Percentiles rank a stretch among this genome's conserved stretches.
phyloP scores from a whole-genome alignment of 345 rosid species.

The Combretum micranthum region DNA sequence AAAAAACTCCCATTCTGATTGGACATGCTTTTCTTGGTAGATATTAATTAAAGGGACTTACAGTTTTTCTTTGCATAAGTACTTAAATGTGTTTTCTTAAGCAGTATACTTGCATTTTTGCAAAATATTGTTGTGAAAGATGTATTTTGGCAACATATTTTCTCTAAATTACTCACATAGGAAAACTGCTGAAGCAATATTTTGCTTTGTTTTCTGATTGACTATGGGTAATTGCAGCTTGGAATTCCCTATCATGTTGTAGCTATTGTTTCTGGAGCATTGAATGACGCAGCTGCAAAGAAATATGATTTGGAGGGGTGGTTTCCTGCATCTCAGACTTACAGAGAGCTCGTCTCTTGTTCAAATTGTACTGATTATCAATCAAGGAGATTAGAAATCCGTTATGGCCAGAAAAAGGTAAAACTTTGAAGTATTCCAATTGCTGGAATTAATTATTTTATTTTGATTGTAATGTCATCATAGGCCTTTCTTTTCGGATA shows the following conservation, averaged over 20 bases:
- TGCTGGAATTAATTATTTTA: neutral
- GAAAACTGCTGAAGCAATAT: neutral
- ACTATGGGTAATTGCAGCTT: slow-evolving; percentile 43
- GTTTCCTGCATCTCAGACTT: slow-evolving; percentile 90
- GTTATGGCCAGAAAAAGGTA: slow-evolving; percentile 95
- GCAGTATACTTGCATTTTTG: too few relatives aligned
- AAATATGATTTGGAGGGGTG: slow-evolving; percentile 94
- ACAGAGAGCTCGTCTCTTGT: slow-evolving; percentile 87
- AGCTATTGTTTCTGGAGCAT: slow-evolving; percentile 83
- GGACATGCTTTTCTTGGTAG: too few relatives aligned
- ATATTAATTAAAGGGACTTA: too few relatives aligned
- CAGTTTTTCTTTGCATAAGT: too few relatives aligned
- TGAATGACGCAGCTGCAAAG: slow-evolving; percentile 94
- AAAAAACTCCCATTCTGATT: too few relatives aligned
- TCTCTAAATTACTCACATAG: neutral
- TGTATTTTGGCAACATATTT: too few relatives aligned
- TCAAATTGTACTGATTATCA: slow-evolving; percentile 93
- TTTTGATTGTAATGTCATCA: too few relatives aligned
- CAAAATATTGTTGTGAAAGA: too few relatives aligned
- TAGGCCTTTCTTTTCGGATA: too few relatives aligned
- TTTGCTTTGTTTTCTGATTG: neutral
- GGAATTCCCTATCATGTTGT: slow-evolving; percentile 73
- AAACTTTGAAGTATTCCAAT: neutral
- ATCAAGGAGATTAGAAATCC: slow-evolving; percentile 76
- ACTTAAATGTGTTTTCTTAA: too few relatives aligned